These are phyloP conservation scores for Stropharia rugosoannulata DNA, from an alignment of 768 basidiomycete species.

Conservation along the genomic window DNA sequence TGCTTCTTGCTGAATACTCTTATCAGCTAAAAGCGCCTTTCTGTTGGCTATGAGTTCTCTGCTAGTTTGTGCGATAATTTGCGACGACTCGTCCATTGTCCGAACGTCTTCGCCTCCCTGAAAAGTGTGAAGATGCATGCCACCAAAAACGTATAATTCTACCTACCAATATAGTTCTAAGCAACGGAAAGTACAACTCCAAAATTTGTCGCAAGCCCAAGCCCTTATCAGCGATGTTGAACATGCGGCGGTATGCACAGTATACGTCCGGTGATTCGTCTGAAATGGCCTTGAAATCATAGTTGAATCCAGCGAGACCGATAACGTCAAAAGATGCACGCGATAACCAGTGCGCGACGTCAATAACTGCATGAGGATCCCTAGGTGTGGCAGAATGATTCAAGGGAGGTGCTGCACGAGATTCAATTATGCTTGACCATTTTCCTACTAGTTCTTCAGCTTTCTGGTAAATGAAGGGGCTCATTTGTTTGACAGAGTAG, in stretches of 20 bases:
- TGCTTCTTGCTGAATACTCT: conserved; percentile 31
- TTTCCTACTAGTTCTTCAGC: conserved; percentile 47
- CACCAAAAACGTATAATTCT: background rate
- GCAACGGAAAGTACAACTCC: conserved; percentile 45
- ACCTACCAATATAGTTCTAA: conserved; percentile 45
- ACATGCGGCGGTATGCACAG: conserved; percentile 48
- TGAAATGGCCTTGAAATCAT: conserved; percentile 47
- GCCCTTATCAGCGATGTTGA: conserved; percentile 46
- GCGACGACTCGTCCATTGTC: conserved; percentile 35
- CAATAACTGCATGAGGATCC: conserved; percentile 28
- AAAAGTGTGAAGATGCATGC: background rate
- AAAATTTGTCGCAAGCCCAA: conserved; percentile 37
- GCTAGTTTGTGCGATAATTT: conserved; percentile 39
- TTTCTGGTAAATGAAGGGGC: conserved; percentile 49
- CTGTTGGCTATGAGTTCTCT: conserved; percentile 42
- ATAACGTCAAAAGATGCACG: conserved; percentile 65
- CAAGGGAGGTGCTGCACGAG: conserved; percentile 2
- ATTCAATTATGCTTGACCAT: conserved; percentile 35
- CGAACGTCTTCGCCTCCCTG: conserved; percentile 43
- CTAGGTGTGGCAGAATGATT: conserved; percentile 9
- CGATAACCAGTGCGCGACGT: conserved; percentile 58
- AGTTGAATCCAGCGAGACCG: conserved; percentile 56
- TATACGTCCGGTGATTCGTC: conserved; percentile 50
- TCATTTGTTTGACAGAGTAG: conserved; percentile 41
- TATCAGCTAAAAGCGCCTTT: conserved; percentile 27